Conservation (phyloP, 2,329 filamentous ascomycete species). For the Colletotrichum liriopes region DNA sequence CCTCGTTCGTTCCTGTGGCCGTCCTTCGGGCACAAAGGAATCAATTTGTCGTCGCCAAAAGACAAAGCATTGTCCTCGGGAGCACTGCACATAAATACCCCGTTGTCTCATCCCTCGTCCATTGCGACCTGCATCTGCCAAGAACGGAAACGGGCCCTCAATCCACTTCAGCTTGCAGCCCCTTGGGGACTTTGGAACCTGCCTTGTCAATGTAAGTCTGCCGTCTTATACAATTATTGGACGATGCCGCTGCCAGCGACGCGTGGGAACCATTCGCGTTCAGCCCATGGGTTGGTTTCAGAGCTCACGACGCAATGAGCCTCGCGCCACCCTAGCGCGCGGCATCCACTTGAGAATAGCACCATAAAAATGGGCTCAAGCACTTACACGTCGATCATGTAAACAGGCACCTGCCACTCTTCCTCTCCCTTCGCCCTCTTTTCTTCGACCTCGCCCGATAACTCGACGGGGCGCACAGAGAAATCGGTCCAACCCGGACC, state of each 20-base stretch:
- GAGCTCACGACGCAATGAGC: conserved; percentile 37
- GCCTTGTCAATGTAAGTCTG: conserved; percentile 28
- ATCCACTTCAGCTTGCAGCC: conserved; percentile 13
- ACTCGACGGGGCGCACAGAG: neutral
- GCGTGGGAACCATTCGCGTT: conserved; percentile 20
- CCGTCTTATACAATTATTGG: conserved; percentile 28
- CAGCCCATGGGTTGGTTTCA: conserved; percentile 35
- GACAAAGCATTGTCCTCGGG: conserved; percentile 33
- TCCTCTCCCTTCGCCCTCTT: conserved; percentile 9
- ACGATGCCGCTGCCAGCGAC: conserved; percentile 12
- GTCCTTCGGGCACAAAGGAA: conserved; percentile 13
- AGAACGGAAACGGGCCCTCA: conserved; percentile 16
- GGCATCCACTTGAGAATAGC: conserved; percentile 40
- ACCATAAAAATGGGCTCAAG: conserved; percentile 15
- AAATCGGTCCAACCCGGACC: conserved; percentile 30
- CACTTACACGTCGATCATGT: conserved; percentile 35
- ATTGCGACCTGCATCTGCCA: conserved; percentile 33
- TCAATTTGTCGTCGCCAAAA: neutral
- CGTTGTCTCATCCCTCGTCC: conserved; percentile 32
- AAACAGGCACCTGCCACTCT: conserved; percentile 9
- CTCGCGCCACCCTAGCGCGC: conserved; percentile 39
- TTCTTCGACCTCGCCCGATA: neutral
- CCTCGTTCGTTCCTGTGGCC: conserved; percentile 18
- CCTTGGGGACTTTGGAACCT: conserved; percentile 7
- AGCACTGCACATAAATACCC: conserved; percentile 16